These are phyloP conservation scores for Casuarina equisetifolia DNA, from an alignment of 306 rosid species.

Conservation along the genomic window DNA sequence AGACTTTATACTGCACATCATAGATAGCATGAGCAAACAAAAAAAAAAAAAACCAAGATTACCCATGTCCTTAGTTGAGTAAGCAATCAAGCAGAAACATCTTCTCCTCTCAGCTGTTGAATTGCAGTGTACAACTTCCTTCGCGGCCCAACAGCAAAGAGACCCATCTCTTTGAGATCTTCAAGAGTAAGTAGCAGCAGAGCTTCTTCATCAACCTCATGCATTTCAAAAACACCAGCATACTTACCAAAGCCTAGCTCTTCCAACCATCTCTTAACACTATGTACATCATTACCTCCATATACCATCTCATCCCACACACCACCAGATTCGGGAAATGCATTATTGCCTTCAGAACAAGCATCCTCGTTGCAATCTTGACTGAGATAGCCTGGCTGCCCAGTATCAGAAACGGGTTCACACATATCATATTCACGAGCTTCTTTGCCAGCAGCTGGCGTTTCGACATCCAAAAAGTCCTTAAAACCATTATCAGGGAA, in stretches of 20 bases:
- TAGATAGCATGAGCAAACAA: background rate
- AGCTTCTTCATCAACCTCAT: slow-evolving; percentile 47
- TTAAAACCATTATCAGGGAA: slow-evolving; percentile 21
- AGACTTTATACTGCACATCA: slow-evolving; percentile 22
- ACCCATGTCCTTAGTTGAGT: slow-evolving; percentile 10
- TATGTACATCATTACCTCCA: slow-evolving; percentile 7
- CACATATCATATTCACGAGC: slow-evolving; percentile 21
- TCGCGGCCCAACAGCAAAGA: slow-evolving; percentile 39
- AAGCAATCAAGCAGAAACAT: slow-evolving; percentile 16
- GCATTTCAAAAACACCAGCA: slow-evolving; percentile 40
- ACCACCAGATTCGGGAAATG: slow-evolving; percentile 15
- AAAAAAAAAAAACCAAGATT: background rate
- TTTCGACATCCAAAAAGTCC: slow-evolving; percentile 27
- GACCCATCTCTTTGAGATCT: slow-evolving; percentile 50
- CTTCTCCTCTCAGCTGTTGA: slow-evolving; percentile 25
- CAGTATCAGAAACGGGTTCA: slow-evolving; percentile 8
- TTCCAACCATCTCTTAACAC: slow-evolving; percentile 36
- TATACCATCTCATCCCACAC: slow-evolving; percentile 18
- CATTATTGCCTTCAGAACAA: slow-evolving; percentile 16
- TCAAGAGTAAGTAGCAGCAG: slow-evolving; percentile 43
- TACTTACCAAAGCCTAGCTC: slow-evolving; percentile 41
- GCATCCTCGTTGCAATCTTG: slow-evolving; percentile 18
- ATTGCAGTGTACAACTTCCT: slow-evolving; percentile 39
- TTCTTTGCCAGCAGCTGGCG: slow-evolving; percentile 37
- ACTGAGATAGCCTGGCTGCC: slow-evolving; percentile 7